Base-by-base conservation (phyloP, 805 yeast species). In the Sugiyamaella boreocaroliniensis region DNA sequence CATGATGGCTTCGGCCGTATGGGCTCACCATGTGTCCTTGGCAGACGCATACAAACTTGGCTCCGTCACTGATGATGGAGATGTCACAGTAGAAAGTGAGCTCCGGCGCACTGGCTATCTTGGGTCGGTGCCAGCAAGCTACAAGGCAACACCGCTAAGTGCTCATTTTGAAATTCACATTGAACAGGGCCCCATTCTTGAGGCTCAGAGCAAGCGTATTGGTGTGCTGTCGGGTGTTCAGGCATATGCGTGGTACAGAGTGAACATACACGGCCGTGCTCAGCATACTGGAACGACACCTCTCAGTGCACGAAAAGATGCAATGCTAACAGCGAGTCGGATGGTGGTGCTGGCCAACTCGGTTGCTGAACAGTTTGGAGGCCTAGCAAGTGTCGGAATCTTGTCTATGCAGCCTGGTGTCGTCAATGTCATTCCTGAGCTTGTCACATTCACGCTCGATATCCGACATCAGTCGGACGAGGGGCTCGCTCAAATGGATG, bases 251-350 rank as follows among this genome's bases (percentile, higher is more conserved):
- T 83, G 89, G 89, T 70, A 72, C 50, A 76, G 74, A 46, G 72
- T 80, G 19, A 71, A 65, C 14, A 76, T 83, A 19, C 68, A 60
- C 6, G 89, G 89, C 44, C 76, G 75, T 58, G 84, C 86, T 1
- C 81, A 80, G 49, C 89, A 83, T 62, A 80, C 89, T 0, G 89
- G 89, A 15, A 80, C 88, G 0, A 83, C 89, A 0, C 89, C 89
- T 14, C 68, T 84, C 66, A 65, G 68, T 34, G 70, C 76, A 49
- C 74, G 89, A 60, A 71, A 77, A 16, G 89, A 83, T 65, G 80
- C 89, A 0, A 61, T 83, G 48, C 68, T 81, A 14, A 77, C 83
- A 1, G 78, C 83, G 3, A 69, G 86, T 1, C 72, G 72, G 55
- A 76, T 83, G 74, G 77, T 83, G 34, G 73, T 71, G 11, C 72